Evolutionary conservation across 345 rosid genomes (phyloP).

Genomic region (Theobroma cacao): DNA sequence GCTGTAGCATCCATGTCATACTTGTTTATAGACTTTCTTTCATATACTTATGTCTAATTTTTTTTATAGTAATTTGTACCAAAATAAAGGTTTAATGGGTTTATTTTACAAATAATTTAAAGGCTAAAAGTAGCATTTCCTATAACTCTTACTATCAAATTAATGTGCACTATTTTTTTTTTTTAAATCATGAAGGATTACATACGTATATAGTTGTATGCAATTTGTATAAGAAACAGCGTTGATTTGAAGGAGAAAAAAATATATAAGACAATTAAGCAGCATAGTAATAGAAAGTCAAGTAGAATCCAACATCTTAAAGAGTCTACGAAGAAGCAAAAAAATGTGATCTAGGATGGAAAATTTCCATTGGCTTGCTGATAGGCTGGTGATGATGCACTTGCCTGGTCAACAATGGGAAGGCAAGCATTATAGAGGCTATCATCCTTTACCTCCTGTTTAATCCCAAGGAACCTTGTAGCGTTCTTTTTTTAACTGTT

Average conservation of each 20-base stretch:
- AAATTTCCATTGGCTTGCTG: constrained; percentile 33
- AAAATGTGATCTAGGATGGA: constrained; percentile 13
- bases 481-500: constrained; percentile 33
- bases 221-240: not conserved
- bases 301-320: not conserved
- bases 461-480: constrained; percentile 33
- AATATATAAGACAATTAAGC: not conserved
- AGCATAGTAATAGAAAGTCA: not conserved
- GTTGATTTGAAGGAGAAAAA: not conserved
- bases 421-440: constrained; percentile 31
- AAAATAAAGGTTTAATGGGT: too few species aligned
- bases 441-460: constrained; percentile 48
- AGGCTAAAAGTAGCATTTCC: too few species aligned
- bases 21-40: too few species aligned
- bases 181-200: not conserved
- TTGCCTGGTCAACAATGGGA: constrained; percentile 33
- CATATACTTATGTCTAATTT: too few species aligned
- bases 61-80: too few species aligned
- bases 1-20: too few species aligned
- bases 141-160: too few species aligned
- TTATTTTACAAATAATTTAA: too few species aligned
- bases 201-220: not conserved
- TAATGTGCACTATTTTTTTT: too few species aligned
- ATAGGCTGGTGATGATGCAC: constrained; percentile 31
- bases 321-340: not conserved